These are phyloP conservation scores for Xylariaceae sp. DNA, from an alignment of 2,329 filamentous ascomycete genomes.

Conservation along the genomic window DNA sequence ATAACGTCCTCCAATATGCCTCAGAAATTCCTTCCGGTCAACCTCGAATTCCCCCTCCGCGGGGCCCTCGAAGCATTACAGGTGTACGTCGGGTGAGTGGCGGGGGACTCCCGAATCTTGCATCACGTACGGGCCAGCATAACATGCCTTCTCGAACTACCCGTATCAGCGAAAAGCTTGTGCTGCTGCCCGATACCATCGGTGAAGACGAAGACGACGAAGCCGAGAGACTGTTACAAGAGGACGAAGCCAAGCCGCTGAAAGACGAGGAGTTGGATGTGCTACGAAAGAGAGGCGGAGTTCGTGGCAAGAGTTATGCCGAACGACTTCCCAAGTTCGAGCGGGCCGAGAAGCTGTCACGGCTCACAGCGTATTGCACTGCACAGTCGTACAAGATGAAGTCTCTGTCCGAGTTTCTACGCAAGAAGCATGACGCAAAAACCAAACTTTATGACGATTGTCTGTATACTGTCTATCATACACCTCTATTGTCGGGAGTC, in stretches of 20 bases:
- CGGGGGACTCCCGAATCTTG: conserved; percentile 38
- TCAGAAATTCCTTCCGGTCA: conserved; percentile 95
- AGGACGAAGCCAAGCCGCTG: conserved; percentile 56
- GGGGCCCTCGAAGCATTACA: conserved; percentile 42
- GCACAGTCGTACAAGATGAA: conserved; percentile 90
- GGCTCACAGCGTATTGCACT: conserved; percentile 94
- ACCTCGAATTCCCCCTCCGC: conserved; percentile 65
- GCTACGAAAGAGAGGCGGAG: conserved; percentile 57
- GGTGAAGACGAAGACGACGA: conserved; percentile 54
- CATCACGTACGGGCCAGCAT: conserved; percentile 46
- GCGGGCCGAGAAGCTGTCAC: conserved; percentile 78
- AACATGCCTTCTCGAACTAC: conserved; percentile 79
- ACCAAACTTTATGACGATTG: conserved; percentile 98
- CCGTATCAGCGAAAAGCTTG: conserved; percentile 95
- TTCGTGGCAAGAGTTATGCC: conserved; percentile 81
- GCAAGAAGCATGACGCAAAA: conserved; percentile 80
- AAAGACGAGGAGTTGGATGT: conserved; percentile 65
- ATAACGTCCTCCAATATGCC: conserved; percentile 90
- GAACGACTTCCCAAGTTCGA: conserved; percentile 87
- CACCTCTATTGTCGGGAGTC: conserved; percentile 78
- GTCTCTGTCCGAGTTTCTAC: conserved; percentile 81
- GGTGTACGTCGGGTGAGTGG: conserved; percentile 41
- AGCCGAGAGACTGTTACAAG: conserved; percentile 41
- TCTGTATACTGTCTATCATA: conserved; percentile 89
- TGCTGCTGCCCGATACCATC: conserved; percentile 79